Conservation (phyloP, 345 rosid genomes). For the Bretschneidera sinensis region DNA sequence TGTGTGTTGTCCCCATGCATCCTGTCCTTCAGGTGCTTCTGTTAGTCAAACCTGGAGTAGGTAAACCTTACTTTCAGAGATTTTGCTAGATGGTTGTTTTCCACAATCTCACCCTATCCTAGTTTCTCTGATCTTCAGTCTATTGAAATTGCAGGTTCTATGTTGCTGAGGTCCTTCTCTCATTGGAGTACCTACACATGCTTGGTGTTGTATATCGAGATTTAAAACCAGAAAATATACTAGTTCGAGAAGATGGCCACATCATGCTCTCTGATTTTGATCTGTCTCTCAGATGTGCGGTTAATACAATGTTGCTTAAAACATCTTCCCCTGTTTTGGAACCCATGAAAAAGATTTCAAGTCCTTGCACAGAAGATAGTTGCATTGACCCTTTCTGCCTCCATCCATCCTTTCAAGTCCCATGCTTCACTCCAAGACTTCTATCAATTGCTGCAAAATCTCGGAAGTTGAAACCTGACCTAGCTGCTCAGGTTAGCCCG, state of each 20-base stretch:
- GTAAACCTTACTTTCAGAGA: background rate
- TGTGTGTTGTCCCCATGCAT: too few relatives aligned
- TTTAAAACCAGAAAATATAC: slow-evolving; percentile 72
- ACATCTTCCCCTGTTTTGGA: slow-evolving; percentile 40
- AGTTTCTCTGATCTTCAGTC: slow-evolving; percentile 7
- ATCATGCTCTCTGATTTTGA: slow-evolving; percentile 86
- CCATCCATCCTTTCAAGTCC: slow-evolving; percentile 69
- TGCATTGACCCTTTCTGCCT: slow-evolving; percentile 80
- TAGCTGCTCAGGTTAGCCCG: slow-evolving; percentile 53
- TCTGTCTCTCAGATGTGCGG: slow-evolving; percentile 61
- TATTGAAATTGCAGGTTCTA: slow-evolving; percentile 48
- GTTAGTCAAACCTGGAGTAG: background rate
- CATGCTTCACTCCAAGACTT: slow-evolving; percentile 77
- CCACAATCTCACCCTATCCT: background rate
- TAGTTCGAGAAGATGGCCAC: slow-evolving; percentile 82
- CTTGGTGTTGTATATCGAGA: slow-evolving; percentile 83
- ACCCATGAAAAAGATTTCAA: slow-evolving; percentile 46
- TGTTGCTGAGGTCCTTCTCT: slow-evolving; percentile 74
- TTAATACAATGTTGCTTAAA: slow-evolving; percentile 40
- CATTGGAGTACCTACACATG: slow-evolving; percentile 78
- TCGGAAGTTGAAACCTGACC: slow-evolving; percentile 54
- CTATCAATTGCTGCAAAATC: slow-evolving; percentile 51
- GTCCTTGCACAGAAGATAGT: slow-evolving; percentile 64
- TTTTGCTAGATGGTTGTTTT: too few relatives aligned
- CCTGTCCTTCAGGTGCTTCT: too few relatives aligned